Percentiles rank a stretch among this genome's conserved stretches.
Evolutionary conservation across 345 rosid genomes (phyloP).

Genomic region (Salix caprea): DNA sequence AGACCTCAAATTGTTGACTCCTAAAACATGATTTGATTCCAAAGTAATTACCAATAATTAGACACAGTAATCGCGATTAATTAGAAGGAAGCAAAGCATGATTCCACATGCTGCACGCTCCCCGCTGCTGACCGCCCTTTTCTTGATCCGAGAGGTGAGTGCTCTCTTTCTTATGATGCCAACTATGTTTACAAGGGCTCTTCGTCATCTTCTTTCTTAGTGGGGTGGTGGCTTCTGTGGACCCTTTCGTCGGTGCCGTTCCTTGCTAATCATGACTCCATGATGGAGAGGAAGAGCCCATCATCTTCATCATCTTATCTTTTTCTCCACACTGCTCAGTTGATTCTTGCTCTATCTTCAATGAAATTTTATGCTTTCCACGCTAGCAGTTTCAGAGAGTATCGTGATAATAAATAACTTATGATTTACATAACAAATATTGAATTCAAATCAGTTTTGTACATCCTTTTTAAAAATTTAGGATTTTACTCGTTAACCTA

Average conservation of each 20-base stretch:
- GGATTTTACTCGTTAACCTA: no score
- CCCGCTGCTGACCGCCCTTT: slow-evolving; percentile 18
- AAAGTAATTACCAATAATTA: background rate
- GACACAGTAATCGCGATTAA: background rate
- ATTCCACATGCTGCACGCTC: slow-evolving; percentile 43
- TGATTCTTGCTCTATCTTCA: no score
- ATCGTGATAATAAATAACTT: no score
- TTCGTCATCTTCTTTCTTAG: background rate
- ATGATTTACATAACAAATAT: no score
- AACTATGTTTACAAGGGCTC: background rate
- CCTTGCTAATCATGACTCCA: slow-evolving; percentile 21
- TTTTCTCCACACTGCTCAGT: background rate
- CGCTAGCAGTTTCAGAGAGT: no score
- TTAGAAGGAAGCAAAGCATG: slow-evolving; percentile 21
- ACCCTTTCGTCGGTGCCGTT: slow-evolving; percentile 17
- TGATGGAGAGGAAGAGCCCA: slow-evolving; percentile 9
- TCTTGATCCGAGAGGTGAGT: background rate
- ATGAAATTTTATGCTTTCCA: no score
- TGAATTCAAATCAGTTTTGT: no score
- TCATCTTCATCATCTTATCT: background rate
- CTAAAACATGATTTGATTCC: background rate
- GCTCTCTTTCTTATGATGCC: background rate
- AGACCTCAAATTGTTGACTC: background rate
- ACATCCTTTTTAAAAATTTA: fast-evolving
- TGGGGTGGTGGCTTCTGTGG: slow-evolving; percentile 15